A percentile compares a stretch with the other conserved stretches of the same genome.
These are phyloP conservation scores for Neodidymelliopsis sp. DNA, from an alignment of 2,329 filamentous ascomycete species.

Conservation along the genomic window DNA sequence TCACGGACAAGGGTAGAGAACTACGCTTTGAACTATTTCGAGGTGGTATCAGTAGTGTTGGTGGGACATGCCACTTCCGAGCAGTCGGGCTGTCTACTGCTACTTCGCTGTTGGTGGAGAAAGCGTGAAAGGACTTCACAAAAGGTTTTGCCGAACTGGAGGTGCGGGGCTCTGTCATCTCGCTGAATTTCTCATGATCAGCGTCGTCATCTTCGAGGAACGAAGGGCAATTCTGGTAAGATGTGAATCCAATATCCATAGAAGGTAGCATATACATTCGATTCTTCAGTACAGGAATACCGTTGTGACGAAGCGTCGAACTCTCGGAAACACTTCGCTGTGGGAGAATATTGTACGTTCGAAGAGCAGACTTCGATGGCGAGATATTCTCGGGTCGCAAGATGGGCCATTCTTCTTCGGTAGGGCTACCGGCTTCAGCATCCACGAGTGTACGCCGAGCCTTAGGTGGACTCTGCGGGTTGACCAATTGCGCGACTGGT, in stretches of 20 bases:
- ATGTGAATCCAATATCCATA: background rate
- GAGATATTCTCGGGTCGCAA: constrained; percentile 34
- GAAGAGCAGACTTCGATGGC: background rate
- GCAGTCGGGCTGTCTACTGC: constrained; percentile 17
- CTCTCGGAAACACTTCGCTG: constrained; percentile 14
- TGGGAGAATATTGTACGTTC: background rate
- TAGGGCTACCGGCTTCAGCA: constrained; percentile 45
- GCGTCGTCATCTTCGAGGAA: background rate
- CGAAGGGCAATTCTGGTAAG: background rate
- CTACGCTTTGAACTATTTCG: constrained; percentile 27
- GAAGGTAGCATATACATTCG: background rate
- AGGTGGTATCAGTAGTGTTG: constrained; percentile 14
- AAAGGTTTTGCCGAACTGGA: constrained; percentile 11
- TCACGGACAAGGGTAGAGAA: constrained; percentile 16
- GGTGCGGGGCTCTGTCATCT: background rate
- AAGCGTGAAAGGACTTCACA: constrained; percentile 18
- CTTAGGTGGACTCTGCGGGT: constrained; percentile 44
- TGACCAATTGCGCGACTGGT: constrained; percentile 43
- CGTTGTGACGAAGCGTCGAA: background rate
- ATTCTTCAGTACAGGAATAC: background rate
- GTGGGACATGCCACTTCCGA: constrained; percentile 2
- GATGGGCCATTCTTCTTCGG: constrained; percentile 38
- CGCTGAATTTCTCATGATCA: background rate
- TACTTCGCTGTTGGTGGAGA: constrained; percentile 15
- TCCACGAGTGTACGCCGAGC: constrained; percentile 50